A percentile compares a stretch with the other conserved stretches of the same genome.
phyloP scores from a whole-genome alignment of 306 rosid genomes.

The Rosa chinensis region DNA sequence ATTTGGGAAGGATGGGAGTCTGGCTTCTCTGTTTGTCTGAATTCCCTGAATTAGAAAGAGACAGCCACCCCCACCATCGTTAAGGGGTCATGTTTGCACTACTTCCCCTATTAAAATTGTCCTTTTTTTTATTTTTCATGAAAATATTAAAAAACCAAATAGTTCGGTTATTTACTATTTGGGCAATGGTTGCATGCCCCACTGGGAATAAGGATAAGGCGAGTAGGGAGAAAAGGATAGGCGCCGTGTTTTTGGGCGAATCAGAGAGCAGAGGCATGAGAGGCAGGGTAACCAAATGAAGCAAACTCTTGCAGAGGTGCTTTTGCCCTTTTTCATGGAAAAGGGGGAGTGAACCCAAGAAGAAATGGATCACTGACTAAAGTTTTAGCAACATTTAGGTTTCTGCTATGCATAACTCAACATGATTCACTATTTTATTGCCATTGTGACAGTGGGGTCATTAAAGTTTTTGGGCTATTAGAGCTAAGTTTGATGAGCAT shows the following conservation, averaged over 20 bases:
- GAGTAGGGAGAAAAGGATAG: slow-evolving; percentile 29
- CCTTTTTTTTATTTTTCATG: not conserved
- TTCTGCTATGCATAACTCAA: not conserved
- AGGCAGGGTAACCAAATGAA: not conserved
- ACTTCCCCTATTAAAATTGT: slow-evolving; percentile 14
- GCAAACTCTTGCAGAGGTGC: not conserved
- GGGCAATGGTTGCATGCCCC: slow-evolving; percentile 26
- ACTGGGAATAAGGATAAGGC: slow-evolving; percentile 45
- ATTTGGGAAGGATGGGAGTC: slow-evolving; percentile 47
- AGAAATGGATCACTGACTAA: not conserved
- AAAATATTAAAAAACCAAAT: not conserved
- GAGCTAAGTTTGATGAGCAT: not conserved
- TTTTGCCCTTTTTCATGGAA: not conserved
- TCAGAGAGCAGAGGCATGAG: slow-evolving; percentile 16
- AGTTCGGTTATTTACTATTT: not conserved
- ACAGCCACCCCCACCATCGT: slow-evolving; percentile 7
- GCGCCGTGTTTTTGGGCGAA: slow-evolving; percentile 38
- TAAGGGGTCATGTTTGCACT: not conserved
- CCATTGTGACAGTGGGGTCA: not conserved
- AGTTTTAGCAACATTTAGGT: not conserved
- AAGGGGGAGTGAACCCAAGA: slow-evolving; percentile 13
- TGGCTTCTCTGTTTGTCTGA: slow-evolving; percentile 27
- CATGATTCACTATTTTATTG: not conserved
- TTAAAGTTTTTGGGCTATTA: not conserved
- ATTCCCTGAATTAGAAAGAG: slow-evolving; percentile 24